These are phyloP conservation scores for Penicillium lagena DNA, from an alignment of 495 filamentous ascomycete species.

Conservation along the genomic window DNA sequence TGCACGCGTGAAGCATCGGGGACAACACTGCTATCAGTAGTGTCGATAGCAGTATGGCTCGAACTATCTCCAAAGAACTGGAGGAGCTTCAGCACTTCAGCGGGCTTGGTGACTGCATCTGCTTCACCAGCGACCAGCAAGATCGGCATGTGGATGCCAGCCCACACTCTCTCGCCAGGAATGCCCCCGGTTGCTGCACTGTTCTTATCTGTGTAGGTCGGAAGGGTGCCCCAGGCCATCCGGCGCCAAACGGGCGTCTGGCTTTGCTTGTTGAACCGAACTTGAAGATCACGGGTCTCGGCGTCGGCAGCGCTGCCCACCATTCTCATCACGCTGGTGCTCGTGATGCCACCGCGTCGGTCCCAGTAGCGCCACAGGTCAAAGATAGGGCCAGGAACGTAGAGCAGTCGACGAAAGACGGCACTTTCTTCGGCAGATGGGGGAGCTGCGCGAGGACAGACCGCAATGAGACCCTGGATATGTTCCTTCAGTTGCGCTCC, in stretches of 20 bases:
- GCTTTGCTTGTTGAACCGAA: constrained; percentile 79
- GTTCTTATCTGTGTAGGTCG: constrained; percentile 40
- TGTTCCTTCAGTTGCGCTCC: constrained; percentile 46
- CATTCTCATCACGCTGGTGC: constrained; percentile 72
- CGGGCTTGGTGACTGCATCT: constrained; percentile 66
- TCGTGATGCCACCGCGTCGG: constrained; percentile 67
- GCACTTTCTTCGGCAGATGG: constrained; percentile 48
- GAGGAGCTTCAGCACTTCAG: constrained; percentile 65
- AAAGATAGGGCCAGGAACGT: constrained; percentile 65
- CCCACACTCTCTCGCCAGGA: constrained; percentile 67
- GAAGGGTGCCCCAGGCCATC: constrained; percentile 69
- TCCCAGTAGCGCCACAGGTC: constrained; percentile 77
- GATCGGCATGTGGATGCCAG: constrained; percentile 62
- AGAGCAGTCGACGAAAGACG: constrained; percentile 49
- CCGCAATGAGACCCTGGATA: constrained; percentile 68
- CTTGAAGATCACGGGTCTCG: constrained; percentile 71
- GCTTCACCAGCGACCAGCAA: constrained; percentile 72
- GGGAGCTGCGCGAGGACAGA: constrained; percentile 68
- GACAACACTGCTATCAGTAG: constrained; percentile 38
- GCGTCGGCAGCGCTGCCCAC: constrained; percentile 67
- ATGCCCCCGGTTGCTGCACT: constrained; percentile 52
- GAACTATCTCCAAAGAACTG: constrained; percentile 42
- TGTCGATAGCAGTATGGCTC: constrained; percentile 19
- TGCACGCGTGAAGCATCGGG: constrained; percentile 39
- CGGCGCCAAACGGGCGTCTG: constrained; percentile 74